phyloP scores from a whole-genome alignment of 2,329 filamentous ascomycete species.

The Trichoderma endophyticum region DNA sequence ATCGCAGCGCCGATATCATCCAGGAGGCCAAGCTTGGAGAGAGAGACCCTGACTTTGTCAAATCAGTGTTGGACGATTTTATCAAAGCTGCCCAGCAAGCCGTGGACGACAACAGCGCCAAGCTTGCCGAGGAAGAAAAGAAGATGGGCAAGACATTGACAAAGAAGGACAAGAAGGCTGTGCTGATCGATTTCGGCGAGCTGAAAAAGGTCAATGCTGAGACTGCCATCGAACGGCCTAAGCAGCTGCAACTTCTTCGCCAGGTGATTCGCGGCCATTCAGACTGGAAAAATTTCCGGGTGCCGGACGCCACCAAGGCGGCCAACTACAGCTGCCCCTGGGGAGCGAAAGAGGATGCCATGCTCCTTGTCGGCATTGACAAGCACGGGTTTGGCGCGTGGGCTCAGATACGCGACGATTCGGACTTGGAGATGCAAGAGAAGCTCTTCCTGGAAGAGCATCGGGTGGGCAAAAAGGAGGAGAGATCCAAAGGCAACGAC shows the following conservation, averaged over 20 bases:
- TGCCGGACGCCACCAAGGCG: conserved; percentile 87
- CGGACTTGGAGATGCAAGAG: conserved; percentile 77
- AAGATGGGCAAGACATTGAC: conserved; percentile 77
- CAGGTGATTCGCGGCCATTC: conserved; percentile 63
- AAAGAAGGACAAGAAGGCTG: conserved; percentile 97
- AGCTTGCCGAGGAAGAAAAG: conserved; percentile 77
- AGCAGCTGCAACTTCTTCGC: conserved; percentile 81
- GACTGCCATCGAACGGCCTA: conserved; percentile 86
- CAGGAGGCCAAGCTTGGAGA: conserved; percentile 80
- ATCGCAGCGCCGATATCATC: conserved; percentile 82
- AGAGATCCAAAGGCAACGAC: conserved; percentile 73
- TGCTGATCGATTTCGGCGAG: conserved; percentile 89
- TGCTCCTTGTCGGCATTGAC: conserved; percentile 92
- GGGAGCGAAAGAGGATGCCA: conserved; percentile 91
- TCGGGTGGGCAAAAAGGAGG: conserved; percentile 95
- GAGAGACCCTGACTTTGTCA: conserved; percentile 78
- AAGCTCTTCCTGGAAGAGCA: conserved; percentile 98
- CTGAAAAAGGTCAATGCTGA: conserved; percentile 95
- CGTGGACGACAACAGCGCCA: conserved; percentile 65
- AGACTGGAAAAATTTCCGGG: conserved; percentile 77
- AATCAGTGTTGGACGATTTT: conserved; percentile 71
- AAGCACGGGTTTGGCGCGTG: conserved; percentile 94
- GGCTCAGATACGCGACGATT: conserved; percentile 89
- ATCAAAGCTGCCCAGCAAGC: conserved; percentile 56
- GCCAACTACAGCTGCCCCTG: conserved; percentile 89